These are phyloP conservation scores for Rubia balearica DNA, from an alignment of 305 asterid genomes.

Conservation along the genomic window DNA sequence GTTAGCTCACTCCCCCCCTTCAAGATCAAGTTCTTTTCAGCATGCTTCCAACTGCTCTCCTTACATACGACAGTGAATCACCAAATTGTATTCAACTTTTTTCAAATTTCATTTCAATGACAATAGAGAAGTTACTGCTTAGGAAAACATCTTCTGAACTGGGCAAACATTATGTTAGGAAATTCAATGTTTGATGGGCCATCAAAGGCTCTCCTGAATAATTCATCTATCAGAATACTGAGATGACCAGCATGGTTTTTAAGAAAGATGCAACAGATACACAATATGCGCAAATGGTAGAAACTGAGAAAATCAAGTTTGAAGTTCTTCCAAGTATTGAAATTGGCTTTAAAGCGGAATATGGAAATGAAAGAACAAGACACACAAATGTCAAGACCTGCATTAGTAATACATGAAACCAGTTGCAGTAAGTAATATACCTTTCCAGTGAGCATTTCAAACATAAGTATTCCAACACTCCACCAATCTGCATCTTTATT, in stretches of 20 bases:
- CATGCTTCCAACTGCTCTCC: background rate
- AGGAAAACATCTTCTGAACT: background rate
- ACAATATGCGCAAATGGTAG: background rate
- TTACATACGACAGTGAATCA: too few relatives aligned
- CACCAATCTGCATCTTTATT: too few relatives aligned
- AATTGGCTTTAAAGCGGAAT: background rate
- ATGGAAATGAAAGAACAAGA: background rate
- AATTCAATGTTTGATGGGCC: background rate
- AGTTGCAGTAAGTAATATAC: constrained; percentile 19
- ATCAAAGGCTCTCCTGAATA: background rate
- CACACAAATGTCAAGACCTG: background rate
- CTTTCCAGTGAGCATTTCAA: too few relatives aligned
- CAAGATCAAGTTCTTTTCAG: background rate
- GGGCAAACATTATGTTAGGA: background rate
- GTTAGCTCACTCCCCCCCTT: constrained; percentile 1
- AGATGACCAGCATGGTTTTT: background rate
- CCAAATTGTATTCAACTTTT: too few relatives aligned
- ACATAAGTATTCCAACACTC: too few relatives aligned
- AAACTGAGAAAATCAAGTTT: too few relatives aligned
- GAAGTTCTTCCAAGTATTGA: too few relatives aligned
- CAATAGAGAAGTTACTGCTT: too few relatives aligned
- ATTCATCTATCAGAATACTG: background rate
- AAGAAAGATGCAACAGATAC: background rate
- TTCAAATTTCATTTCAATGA: too few relatives aligned
- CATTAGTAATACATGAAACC: background rate